Evolutionary conservation across 257 asterid genomes (phyloP).

Genomic region (Solanum chmielewskii): DNA sequence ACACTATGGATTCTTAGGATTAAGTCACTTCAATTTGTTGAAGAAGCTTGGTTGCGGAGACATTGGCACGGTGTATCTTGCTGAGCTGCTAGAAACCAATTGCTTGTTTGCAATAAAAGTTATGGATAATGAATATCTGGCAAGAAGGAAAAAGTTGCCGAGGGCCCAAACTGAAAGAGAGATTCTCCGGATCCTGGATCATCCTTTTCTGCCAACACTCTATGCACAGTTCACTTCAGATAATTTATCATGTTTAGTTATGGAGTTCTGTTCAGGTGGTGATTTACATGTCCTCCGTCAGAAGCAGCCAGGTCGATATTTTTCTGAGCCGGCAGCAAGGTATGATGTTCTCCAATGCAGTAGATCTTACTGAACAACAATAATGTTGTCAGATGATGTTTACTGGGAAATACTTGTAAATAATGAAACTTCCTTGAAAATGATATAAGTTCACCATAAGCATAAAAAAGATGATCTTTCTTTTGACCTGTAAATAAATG

Average conservation of each 20-base stretch:
- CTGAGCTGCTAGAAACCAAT: constrained; percentile 46
- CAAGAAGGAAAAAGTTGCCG: constrained; percentile 49
- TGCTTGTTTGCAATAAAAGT: constrained; percentile 63
- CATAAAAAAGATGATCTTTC: neutral
- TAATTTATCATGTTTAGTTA: constrained; percentile 51
- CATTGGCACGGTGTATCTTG: constrained; percentile 66
- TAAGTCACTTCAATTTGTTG: constrained; percentile 50
- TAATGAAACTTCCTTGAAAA: neutral
- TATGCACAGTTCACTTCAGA: constrained; percentile 65
- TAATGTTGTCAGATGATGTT: neutral
- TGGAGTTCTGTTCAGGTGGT: constrained; percentile 86
- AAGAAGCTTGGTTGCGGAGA: constrained; percentile 72
- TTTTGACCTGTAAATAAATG: neutral
- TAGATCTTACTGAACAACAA: neutral
- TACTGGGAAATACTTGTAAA: neutral
- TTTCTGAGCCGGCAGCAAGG: constrained; percentile 71
- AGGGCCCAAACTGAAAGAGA: constrained; percentile 77
- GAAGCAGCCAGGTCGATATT: constrained; percentile 49
- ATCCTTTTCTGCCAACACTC: constrained; percentile 70
- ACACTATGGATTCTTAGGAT: constrained; percentile 36
- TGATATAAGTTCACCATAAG: neutral
- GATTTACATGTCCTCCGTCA: constrained; percentile 73
- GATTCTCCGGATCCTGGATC: constrained; percentile 57
- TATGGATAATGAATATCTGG: constrained; percentile 64
- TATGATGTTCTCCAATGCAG: constrained; percentile 5